A percentile compares a stretch with the other conserved stretches of the same genome.
Evolutionary conservation across 106 monocot genomes (phyloP).

Genomic region (Gastrodia elata): DNA sequence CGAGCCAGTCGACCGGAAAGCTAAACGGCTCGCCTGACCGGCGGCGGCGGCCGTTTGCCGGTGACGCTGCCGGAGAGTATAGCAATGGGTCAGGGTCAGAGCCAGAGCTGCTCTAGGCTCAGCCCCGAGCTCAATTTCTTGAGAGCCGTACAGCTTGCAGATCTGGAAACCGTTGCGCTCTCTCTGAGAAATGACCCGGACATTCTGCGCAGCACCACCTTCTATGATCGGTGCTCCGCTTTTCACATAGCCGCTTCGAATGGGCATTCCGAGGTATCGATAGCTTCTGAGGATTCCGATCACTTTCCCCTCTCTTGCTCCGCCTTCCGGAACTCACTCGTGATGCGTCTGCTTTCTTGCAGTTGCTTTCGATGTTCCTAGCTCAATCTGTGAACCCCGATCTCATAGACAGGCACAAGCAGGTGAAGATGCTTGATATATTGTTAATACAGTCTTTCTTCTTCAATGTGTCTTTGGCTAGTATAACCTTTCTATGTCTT

Average conservation of each 20-base stretch:
- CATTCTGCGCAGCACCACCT: conserved; percentile 21
- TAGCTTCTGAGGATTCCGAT: neutral
- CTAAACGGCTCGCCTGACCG: conserved; percentile 2
- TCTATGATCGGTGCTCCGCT: conserved; percentile 41
- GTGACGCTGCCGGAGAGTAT: neutral
- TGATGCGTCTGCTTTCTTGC: conserved; percentile 3
- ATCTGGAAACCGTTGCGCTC: conserved; percentile 18
- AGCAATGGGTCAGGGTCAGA: conserved; percentile 46
- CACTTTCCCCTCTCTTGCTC: neutral
- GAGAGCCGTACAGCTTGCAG: conserved; percentile 26
- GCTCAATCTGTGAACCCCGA: conserved; percentile 29
- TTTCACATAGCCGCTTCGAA: conserved; percentile 55
- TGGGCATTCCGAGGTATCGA: conserved; percentile 36
- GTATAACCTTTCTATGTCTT: neutral
- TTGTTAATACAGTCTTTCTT: neutral
- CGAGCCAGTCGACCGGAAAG: too few species aligned
- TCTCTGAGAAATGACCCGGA: conserved; percentile 15
- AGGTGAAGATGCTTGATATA: conserved; percentile 21
- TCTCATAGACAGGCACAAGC: conserved; percentile 37
- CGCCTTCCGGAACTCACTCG: conserved; percentile 3
- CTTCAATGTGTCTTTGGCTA: neutral
- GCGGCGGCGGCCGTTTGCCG: neutral
- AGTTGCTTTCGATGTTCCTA: conserved; percentile 41
- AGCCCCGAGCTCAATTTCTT: conserved; percentile 30
- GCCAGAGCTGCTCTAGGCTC: conserved; percentile 24